Base-by-base conservation (phyloP, 805 yeast species). In the Metschnikowia peoriensis region DNA sequence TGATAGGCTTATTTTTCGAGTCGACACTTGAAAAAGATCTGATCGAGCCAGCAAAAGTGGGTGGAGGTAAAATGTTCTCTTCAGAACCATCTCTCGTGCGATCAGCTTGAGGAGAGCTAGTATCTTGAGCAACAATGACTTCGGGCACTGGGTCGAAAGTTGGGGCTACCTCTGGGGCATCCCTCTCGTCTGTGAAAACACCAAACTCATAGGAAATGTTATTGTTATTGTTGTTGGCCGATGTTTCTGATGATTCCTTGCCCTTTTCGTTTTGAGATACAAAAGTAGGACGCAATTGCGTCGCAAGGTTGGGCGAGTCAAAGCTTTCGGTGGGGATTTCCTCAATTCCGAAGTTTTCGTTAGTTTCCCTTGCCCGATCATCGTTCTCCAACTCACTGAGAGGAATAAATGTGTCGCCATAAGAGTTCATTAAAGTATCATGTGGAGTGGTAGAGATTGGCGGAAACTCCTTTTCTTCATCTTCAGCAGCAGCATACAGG, bases 21-120 rank as follows among this genome's bases (percentile, higher is more conserved):
- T 72, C 76, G 35, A 60, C 51, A 47, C 68, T 66, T 28, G 60
- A 53, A 52, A 14, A 61, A 0, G 74, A 72, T 39, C 65, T 53
- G 27, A 70, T 53, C 1, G 77, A 72, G 2, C 74, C 68, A 6
- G 66, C 63, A 2, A 59, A 59, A n/a, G 50, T 55, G 22, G 47
- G 48, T 11, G 58, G 58, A 6, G 61, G 55, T 4, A 38, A 28
- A 34, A 60, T 49, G 28, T 17, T 28, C 4, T 52, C 62, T 32
- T 61, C 62, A n/a, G 66, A 69, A 28, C 66, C 59, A 28, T 63
- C 68, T 1, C 75, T 70, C 8, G 61, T 58, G 3, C 58, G 54
- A 46, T 68, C 74, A 53, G 72, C 71, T 6, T 58, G 65, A 6
- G 60, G 57, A 15, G 55, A 43, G n/a, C 51, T 48, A 7, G 47